These are phyloP conservation scores for Diaporthe sp. DNA, from an alignment of 2,329 filamentous ascomycete species.

Conservation along the genomic window DNA sequence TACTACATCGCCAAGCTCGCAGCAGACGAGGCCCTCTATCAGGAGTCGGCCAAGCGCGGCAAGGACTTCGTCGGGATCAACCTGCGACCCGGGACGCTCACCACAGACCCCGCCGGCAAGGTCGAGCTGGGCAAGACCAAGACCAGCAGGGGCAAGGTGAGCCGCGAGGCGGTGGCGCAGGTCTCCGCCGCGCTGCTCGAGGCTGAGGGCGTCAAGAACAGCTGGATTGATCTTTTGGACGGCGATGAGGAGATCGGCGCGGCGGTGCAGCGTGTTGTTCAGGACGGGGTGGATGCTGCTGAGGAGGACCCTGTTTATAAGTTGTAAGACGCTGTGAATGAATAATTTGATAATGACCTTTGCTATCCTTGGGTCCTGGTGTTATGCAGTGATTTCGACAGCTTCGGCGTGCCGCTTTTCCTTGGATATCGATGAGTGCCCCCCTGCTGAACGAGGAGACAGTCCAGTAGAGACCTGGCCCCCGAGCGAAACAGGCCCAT, in stretches of 20 bases:
- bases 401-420: neutral
- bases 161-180: constrained; percentile 71
- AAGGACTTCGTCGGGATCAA: constrained; percentile 61
- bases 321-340: neutral
- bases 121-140: constrained; percentile 62
- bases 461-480: neutral
- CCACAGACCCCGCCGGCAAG: constrained; percentile 59
- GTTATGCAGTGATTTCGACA: neutral
- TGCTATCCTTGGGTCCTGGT: neutral
- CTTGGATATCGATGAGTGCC: neutral
- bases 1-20: constrained; percentile 73
- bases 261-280: constrained; percentile 63
- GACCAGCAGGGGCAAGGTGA: constrained; percentile 55
- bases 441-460: too few species aligned
- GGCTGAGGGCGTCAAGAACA: constrained; percentile 57
- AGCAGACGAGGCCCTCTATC: constrained; percentile 69
- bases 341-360: neutral
- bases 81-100: constrained; percentile 66
- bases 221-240: constrained; percentile 68
- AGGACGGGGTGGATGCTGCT: constrained; percentile 62
- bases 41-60: constrained; percentile 55
- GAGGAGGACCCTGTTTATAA: constrained; percentile 62
- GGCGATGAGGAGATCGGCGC: constrained; percentile 62
- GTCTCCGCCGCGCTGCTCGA: constrained; percentile 69
- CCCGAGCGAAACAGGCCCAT: too few species aligned